Evolutionary conservation across 2,329 filamentous ascomycete species (phyloP), one percentile per base, ranked within the genome.

Genomic region (Diaporthe eres): DNA sequence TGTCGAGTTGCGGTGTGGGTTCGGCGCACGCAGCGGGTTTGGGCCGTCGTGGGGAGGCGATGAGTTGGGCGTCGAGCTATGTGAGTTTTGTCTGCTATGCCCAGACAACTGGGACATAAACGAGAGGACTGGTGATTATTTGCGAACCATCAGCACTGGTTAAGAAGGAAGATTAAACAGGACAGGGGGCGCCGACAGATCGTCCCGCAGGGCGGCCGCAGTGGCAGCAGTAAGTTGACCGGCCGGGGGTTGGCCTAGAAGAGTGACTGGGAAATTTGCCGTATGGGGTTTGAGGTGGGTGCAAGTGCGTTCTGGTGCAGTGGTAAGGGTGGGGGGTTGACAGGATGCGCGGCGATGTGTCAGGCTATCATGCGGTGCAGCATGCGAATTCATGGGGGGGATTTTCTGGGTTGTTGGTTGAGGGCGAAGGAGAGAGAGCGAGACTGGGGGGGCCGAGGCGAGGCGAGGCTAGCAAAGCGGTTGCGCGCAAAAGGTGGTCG

Each of bases 81-180:
- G 84, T 77, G 86, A 87, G 80, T 86, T 84, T 79, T 80, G 81
- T 76, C 68, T 76, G 74, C 76, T 75, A 75, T 84, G 81, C 78
- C 86, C 87, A 79, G 93, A 93, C 87, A 94, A 92, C 85, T 93
- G 92, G 84, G 94, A 95, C 90, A 97, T 96, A 86, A 97, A 97
- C 80, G 95, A 97, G 80, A 95, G 89, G 75, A 98, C 95, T 97
- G 83, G 75, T 68, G 63, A 47, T 75, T 74, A 74, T 71, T 61
- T 72, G 37, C 57, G 49, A 67, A 79, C 74, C 76, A 76, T 71
- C 68, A 74, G 74, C 58, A 57, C 60, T 67, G 70, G 71, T 51
- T 73, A 72, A 58, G 44, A 70, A 76, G 57, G 58, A 72, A 72
- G 63, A 61, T 71, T 51, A 71, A 44, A 57, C 61, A 71, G 58